Conservation (phyloP, 345 rosid species). For the Bretschneidera sinensis region DNA sequence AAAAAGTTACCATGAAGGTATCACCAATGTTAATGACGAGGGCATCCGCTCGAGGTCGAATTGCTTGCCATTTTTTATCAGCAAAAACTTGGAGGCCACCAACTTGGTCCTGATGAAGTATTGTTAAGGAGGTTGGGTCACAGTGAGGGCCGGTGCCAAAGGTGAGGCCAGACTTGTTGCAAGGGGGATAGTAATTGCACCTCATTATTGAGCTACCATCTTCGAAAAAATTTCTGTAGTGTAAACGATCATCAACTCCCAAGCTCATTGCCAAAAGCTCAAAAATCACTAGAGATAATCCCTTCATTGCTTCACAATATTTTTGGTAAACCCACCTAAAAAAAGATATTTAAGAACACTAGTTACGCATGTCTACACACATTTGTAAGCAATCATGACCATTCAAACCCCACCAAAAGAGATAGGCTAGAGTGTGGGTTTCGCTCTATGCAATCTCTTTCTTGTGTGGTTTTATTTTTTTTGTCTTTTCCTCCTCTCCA, state of each 20-base stretch:
- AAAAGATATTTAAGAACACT: not conserved
- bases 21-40: constrained; percentile 76
- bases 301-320: constrained; percentile 46
- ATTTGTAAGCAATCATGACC: no score
- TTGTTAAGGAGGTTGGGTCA: constrained; percentile 76
- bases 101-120: constrained; percentile 82
- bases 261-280: constrained; percentile 50
- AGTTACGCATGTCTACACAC: no score
- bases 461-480: no score
- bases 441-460: no score
- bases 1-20: constrained; percentile 56
- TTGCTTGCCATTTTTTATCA: constrained; percentile 50
- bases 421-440: no score
- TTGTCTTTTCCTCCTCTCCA: no score
- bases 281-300: constrained; percentile 30
- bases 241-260: constrained; percentile 35
- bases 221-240: constrained; percentile 39
- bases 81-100: constrained; percentile 74
- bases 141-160: constrained; percentile 90
- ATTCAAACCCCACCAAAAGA: no score
- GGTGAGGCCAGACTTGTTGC: constrained; percentile 48
- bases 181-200: constrained; percentile 62
- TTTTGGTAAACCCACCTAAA: constrained; percentile 45
- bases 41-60: constrained; percentile 55
- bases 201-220: constrained; percentile 61